Evolutionary conservation across 306 rosid genomes (phyloP).

Genomic region (Trifolium dubium): DNA sequence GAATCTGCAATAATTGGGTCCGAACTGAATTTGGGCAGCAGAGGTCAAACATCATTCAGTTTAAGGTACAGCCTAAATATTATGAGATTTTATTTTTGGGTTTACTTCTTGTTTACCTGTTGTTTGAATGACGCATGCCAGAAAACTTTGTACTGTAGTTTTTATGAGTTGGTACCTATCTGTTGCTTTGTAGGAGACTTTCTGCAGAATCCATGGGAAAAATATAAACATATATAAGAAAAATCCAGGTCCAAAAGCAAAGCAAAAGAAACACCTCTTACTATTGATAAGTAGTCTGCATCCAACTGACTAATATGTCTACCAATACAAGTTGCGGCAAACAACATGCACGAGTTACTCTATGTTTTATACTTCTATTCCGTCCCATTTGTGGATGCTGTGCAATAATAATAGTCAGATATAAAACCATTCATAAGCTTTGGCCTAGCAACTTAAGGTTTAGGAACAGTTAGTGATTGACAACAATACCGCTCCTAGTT

Average conservation of each 20-base stretch:
- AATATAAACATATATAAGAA: conserved; percentile 18
- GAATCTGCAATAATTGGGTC: not conserved
- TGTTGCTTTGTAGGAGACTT: conserved; percentile 54
- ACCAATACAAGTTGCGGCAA: conserved; percentile 27
- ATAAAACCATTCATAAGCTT: conserved; percentile 20
- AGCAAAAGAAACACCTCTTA: conserved; percentile 37
- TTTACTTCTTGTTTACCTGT: conserved; percentile 55
- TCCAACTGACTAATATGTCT: conserved; percentile 21
- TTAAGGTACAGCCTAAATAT: conserved; percentile 2
- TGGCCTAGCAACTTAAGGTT: conserved; percentile 12
- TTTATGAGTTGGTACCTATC: conserved; percentile 47
- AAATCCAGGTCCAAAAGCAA: conserved; percentile 1
- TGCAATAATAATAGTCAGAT: conserved; percentile 14
- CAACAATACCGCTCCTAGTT: conserved; percentile 20
- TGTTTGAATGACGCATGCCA: conserved; percentile 47
- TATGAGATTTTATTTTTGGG: not conserved
- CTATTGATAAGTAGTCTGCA: conserved; percentile 30
- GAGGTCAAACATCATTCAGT: not conserved
- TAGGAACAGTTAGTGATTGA: not conserved
- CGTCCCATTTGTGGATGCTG: conserved; percentile 13
- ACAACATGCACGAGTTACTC: conserved; percentile 34
- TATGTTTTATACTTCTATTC: conserved; percentile 16
- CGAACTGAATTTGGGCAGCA: not conserved
- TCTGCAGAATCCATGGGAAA: conserved; percentile 62
- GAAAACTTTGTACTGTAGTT: conserved; percentile 48